Evolutionary conservation across 208 protist genomes (phyloP), one percentile per base, ranked within the genome.

Genomic region (Trypanosoma cruzi): DNA sequence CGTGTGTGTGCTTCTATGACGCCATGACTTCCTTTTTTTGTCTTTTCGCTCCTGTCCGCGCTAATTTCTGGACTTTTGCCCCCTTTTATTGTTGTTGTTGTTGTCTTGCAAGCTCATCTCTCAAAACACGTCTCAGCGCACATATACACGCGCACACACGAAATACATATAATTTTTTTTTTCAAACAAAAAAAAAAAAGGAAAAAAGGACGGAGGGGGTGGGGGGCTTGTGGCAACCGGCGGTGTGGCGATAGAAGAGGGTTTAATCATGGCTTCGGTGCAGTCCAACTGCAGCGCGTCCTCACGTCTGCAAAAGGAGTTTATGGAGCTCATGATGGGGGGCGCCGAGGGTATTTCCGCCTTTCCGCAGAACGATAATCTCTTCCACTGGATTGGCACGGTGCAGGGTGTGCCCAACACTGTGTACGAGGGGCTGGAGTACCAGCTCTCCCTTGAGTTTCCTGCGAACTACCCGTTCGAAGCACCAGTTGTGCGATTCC

Each of bases 281-380:
- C 61, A 71, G 53, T 46, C 64, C 50, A 88, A 78, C 56, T 77
- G 57, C 22, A 71, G 76, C n/a, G 89, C 86, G 26, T 79, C 93
- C 6, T 80, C 78, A 60, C 88, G 94, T 26, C 81, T 98, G 34
- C 89, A 98, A 72, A 92, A 93, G 60, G 97, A 98, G 65, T 83
- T 98, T 50, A 96, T 98, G 90, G 82, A 95, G 71, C 83, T 98
- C 62, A 97, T 98, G 93, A 96, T 92, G 79, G 76, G 70, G 46
- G 81, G 74, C 28, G 85, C 76, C 29, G 80, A 90, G 53, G 95
- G 96, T 61, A 93, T 99, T 53, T 96, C 91, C 10, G 98, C 98
- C 40, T 99, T 98, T 72, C 98, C 98, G 8, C 73, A 96, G 20
- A 94, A 96, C 40, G 94, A 98, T 57, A 96, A 98, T 75, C 80